phyloP scores from a whole-genome alignment of 1,284 basidiomycete genomes.

The Psilocybe mexicana region DNA sequence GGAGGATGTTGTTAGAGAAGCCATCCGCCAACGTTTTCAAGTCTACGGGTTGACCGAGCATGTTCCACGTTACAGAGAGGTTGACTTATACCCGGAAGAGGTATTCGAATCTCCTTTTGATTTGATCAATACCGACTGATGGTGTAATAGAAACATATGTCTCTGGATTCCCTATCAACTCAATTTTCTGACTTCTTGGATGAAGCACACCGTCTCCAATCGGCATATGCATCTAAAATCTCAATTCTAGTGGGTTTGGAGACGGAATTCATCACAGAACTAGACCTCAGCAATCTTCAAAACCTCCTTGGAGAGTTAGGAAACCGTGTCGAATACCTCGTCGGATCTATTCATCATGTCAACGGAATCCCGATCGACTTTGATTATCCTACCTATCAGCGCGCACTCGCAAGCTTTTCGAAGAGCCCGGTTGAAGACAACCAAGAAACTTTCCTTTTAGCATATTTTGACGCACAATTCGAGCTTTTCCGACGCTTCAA shows the following conservation, averaged over 20 bases:
- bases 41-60: constrained; percentile 94
- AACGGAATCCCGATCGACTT: constrained; percentile 92
- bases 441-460: constrained; percentile 53
- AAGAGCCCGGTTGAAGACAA: constrained; percentile 24
- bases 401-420: constrained; percentile 51
- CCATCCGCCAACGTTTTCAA: constrained; percentile 77
- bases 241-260: constrained; percentile 88
- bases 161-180: constrained; percentile 45
- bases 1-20: constrained; percentile 78
- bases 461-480: constrained; percentile 86
- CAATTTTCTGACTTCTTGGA: constrained; percentile 72
- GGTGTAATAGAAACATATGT: constrained; percentile 44
- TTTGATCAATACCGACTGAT: constrained; percentile 4
- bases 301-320: constrained; percentile 45
- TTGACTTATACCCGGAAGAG: constrained; percentile 96
- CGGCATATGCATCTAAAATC: constrained; percentile 60
- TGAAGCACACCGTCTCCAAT: constrained; percentile 79
- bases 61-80: constrained; percentile 78
- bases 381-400: constrained; percentile 70
- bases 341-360: constrained; percentile 95
- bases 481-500: constrained; percentile 66
- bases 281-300: constrained; percentile 65
- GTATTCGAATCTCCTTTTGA: constrained; percentile 40
- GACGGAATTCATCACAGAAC: constrained; percentile 82
- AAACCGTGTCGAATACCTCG: constrained; percentile 80